Evolutionary conservation across 768 basidiomycete genomes (phyloP).

Genomic region (Scleroderma citrinum): DNA sequence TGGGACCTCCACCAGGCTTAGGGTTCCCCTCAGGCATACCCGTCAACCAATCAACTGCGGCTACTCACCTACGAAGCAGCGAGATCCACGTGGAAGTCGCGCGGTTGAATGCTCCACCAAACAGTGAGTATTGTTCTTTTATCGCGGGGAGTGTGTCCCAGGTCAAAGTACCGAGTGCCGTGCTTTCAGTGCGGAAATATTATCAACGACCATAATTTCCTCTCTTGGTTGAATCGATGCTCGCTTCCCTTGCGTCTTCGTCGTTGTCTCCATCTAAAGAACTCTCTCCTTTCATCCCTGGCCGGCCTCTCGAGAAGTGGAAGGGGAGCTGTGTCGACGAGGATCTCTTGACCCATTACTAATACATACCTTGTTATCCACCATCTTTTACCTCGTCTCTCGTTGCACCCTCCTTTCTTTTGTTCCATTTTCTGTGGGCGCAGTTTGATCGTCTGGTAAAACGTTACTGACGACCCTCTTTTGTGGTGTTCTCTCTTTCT

Average conservation of each 20-base stretch:
- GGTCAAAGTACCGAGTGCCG: constrained; percentile 84
- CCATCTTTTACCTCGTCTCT: constrained; percentile 32
- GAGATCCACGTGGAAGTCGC: constrained; percentile 22
- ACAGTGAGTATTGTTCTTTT: constrained; percentile 64
- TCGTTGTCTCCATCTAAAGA: constrained; percentile 15
- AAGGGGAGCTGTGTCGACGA: constrained; percentile 21
- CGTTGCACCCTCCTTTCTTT: constrained; percentile 39
- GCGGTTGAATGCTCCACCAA: constrained; percentile 20
- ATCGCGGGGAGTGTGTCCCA: constrained; percentile 69
- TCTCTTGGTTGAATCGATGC: constrained; percentile 31
- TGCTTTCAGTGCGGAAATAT: constrained; percentile 87
- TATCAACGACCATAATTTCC: constrained; percentile 60
- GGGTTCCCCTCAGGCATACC: constrained; percentile 34
- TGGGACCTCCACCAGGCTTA: constrained; percentile 69
- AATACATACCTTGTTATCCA: constrained; percentile 11
- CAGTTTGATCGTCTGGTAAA: constrained; percentile 39
- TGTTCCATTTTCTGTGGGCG: constrained; percentile 31
- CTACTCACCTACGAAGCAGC: constrained; percentile 7
- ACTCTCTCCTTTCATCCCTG: constrained; percentile 10
- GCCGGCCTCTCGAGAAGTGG: constrained; percentile 24
- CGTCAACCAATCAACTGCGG: constrained; percentile 16
- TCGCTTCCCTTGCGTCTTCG: constrained; percentile 20
- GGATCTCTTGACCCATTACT: constrained; percentile 8
- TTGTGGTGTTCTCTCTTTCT: constrained; percentile 16
- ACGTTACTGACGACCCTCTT: constrained; percentile 38